Conservation (phyloP, 1,139 yeast genomes). For the Sugiyamaella neomexicana region DNA sequence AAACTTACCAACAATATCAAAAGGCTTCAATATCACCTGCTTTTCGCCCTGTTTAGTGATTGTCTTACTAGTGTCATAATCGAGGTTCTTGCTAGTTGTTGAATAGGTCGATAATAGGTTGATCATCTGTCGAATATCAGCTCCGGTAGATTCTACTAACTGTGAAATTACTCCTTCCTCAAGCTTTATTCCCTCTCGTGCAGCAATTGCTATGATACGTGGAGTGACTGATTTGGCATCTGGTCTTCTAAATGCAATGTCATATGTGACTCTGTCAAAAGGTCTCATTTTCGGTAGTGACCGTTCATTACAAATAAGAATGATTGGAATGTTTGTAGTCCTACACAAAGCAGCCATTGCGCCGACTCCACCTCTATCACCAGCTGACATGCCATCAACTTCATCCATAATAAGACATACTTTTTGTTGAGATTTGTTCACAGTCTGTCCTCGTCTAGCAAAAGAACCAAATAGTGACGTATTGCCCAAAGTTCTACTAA, state of each 20-base stretch:
- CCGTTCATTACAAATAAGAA: conserved; percentile 90
- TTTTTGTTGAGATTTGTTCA: conserved; percentile 45
- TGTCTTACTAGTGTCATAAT: conserved; percentile 49
- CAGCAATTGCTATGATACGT: conserved; percentile 87
- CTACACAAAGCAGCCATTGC: conserved; percentile 87
- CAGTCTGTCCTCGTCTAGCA: conserved; percentile 43
- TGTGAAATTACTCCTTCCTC: conserved; percentile 83
- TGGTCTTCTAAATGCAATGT: conserved; percentile 86
- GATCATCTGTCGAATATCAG: conserved; percentile 93
- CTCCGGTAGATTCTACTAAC: conserved; percentile 78
- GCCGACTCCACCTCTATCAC: conserved; percentile 98
- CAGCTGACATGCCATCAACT: conserved; percentile 99
- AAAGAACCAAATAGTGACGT: conserved; percentile 49
- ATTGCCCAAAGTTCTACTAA: conserved; percentile 73
- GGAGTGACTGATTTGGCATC: conserved; percentile 77
- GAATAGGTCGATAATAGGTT: conserved; percentile 78
- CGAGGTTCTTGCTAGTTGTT: conserved; percentile 66
- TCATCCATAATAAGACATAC: conserved; percentile 95
- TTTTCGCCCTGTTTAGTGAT: conserved; percentile 80
- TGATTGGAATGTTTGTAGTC: conserved; percentile 84
- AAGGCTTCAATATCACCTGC: conserved; percentile 86
- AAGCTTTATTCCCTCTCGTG: conserved; percentile 74
- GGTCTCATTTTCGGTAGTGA: conserved; percentile 94
- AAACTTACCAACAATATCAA: conserved; percentile 78
- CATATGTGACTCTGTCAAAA: conserved; percentile 82